phyloP scores from a whole-genome alignment of 2,329 filamentous ascomycete species.

The Calonectria hongkongensis region DNA sequence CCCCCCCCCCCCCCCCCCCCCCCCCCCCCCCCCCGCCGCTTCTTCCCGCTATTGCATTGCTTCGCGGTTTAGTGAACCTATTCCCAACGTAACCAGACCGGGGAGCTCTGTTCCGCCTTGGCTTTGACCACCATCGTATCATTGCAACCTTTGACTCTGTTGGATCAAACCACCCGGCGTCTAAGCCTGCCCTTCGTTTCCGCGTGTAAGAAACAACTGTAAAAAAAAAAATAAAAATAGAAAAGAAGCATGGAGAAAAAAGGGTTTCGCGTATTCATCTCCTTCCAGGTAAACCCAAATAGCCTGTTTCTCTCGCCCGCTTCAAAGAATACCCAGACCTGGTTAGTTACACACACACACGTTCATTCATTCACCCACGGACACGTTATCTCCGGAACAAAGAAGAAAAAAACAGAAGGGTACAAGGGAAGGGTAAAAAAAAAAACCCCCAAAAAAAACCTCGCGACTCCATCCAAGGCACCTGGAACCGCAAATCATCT shows the following conservation, averaged over 20 bases:
- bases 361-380: too few relatives aligned
- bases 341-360: background rate
- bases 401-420: background rate
- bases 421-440: background rate
- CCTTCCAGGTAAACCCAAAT: constrained; percentile 10
- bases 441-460: background rate
- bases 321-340: constrained; percentile 2
- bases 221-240: background rate
- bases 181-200: background rate
- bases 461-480: constrained; percentile 15
- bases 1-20: background rate
- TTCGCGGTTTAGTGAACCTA: constrained; percentile 5
- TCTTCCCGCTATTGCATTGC: background rate
- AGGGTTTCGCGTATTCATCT: constrained; percentile 16
- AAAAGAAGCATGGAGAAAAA: background rate
- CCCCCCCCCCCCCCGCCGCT: background rate
- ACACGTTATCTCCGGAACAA: constrained; percentile 16
- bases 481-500: constrained; percentile 17
- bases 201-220: background rate
- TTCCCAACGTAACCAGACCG: background rate
- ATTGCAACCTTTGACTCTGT: constrained; percentile 8
- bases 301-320: background rate
- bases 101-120: constrained; percentile 1
- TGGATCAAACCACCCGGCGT: constrained; percentile 19
- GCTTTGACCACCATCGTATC: constrained; percentile 27